Base-by-base conservation (phyloP, 257 asterid genomes). In the Cynanchum wilfordii region DNA sequence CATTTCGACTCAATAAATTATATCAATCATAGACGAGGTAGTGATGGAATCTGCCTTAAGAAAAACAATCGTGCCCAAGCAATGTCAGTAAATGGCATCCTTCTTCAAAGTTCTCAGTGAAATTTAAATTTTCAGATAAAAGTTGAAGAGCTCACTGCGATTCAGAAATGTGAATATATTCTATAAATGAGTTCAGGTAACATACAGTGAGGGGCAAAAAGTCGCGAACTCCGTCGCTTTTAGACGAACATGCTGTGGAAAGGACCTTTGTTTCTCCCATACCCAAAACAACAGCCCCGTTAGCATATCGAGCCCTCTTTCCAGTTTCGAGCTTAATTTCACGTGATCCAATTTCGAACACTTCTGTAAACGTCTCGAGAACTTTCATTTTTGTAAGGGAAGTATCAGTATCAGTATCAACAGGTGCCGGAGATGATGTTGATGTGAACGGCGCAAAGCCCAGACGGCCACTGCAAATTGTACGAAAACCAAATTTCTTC, bases 161-260 rank as follows among this genome's bases (percentile, higher is more conserved):
- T 59, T 57, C 49, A 25, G 33, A 56, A 24, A 60, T 60, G 6
- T 13, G 60, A 73, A 58, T 1, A 57, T 56, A 45, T 10, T 15
- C 10, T 30, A 12, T 25, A n/a, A 33, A n/a, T 16, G 4, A 25
- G 42, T 57, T 40, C 16, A 3, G 19, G 24, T 2, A 63, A 54
- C 92, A 38, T 91, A 91, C 99, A 36, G 98, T 94, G 75, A 94
- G 97, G 30, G 98, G 99, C 79, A 91, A 82, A 79, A 91, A 94
- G 73, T 91, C 98, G 7, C 89, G 93, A 75, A 82, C 50, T 24
- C 92, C 88, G 9, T 94, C 97, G 70, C 93, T 84, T 86, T 82
- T 90, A 52, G 96, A 85, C 3, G 97, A 89, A 68, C 95, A 77
- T 20, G 89, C 93, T 1, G 99, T 91, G 33, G 99, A 87, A 55